Base-by-base conservation (phyloP, 164 flowering plant species). In the Vitis amurensis region DNA sequence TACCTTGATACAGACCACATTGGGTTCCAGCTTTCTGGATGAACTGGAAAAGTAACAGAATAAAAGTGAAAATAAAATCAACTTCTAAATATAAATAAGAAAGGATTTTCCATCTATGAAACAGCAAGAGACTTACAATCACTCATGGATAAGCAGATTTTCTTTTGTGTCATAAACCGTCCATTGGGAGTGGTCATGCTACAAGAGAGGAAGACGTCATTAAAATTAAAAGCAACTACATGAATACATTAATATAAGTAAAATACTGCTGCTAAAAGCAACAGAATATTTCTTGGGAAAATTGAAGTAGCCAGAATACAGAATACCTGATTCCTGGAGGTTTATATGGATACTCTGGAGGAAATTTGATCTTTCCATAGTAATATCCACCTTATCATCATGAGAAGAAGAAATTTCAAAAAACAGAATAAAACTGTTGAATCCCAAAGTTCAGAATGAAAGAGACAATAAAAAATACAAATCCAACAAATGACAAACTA, bases 1-100 rank as follows among this genome's bases (percentile, higher is more conserved):
- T 76, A 96, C 99, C 98, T 96, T 74, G 97, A 88, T 1, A 96
- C 98, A 64, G 97, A 91, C 98, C 99, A 93, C 97, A 96, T 96
- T 14, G 99, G 99, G 71, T 96, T 96, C 99, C 99, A 96, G 77
- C 88, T 92, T 74, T 96, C 97, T 12, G 99, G 98, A 78, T 96
- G 98, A 87, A 90, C 99, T 96, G 86, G 19, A 80, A 68, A 27
- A 69, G 51, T 14, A 67, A 53, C 68, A 8, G 67, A 50, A 59
- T 13, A 29, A 64, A 59, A 37, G 56, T n/a, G 67, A 66, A 55
- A 3, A 17, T 7, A 50, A 64, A 58, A 48, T 56, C 48, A 73
- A 15, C n/a, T 50, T 66, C 3, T 8, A 29, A 12, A 56, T 2
- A 63, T 23, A 64, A 69, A 12, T 3, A 29, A 59, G 16, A 60